Percentiles rank a stretch among this genome's conserved stretches.
Evolutionary conservation across 2,329 filamentous ascomycete species (phyloP).

Genomic region (Elsinoe perseae): DNA sequence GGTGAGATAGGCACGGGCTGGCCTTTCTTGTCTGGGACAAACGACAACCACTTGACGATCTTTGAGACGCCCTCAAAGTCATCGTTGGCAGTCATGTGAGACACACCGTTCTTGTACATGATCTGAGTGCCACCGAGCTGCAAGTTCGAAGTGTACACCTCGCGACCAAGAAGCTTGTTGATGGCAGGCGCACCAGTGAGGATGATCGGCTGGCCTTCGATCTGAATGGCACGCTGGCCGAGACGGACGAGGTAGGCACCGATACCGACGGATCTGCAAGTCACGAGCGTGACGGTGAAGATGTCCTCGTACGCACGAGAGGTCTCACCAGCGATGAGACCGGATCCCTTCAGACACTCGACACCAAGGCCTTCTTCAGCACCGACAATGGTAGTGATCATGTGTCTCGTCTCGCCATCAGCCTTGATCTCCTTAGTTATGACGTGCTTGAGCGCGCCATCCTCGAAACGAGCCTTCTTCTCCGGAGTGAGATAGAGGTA

Average conservation of each 20-base stretch:
- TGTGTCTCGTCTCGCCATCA: conserved; percentile 82
- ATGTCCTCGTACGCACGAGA: conserved; percentile 97
- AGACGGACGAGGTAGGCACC: conserved; percentile 98
- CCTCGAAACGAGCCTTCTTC: conserved; percentile 78
- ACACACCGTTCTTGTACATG: conserved; percentile 99
- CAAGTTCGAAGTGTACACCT: conserved; percentile 97
- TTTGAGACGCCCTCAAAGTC: conserved; percentile 97
- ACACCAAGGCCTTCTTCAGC: conserved; percentile 94
- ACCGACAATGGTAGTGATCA: conserved; percentile 89
- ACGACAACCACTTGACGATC: conserved; percentile 98
- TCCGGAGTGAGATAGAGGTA: conserved; percentile 91
- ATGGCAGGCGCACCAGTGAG: conserved; percentile 93
- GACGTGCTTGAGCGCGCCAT: conserved; percentile 64
- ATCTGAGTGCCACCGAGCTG: conserved; percentile 99
- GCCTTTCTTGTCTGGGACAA: conserved; percentile 90
- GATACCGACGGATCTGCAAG: conserved; percentile 97
- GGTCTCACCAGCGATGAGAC: conserved; percentile 95
- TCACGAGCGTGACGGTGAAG: conserved; percentile 95
- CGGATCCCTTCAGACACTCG: conserved; percentile 91
- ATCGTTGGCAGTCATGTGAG: conserved; percentile 95
- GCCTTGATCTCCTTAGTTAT: conserved; percentile 83
- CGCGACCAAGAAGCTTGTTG: conserved; percentile 95
- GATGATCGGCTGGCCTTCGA: conserved; percentile 98
- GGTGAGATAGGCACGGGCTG: conserved; percentile 88
- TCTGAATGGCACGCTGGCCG: conserved; percentile 95